Evolutionary conservation across 2,329 filamentous ascomycete genomes (phyloP), one percentile per base, ranked within the genome.

Genomic region (Calonectria montana): DNA sequence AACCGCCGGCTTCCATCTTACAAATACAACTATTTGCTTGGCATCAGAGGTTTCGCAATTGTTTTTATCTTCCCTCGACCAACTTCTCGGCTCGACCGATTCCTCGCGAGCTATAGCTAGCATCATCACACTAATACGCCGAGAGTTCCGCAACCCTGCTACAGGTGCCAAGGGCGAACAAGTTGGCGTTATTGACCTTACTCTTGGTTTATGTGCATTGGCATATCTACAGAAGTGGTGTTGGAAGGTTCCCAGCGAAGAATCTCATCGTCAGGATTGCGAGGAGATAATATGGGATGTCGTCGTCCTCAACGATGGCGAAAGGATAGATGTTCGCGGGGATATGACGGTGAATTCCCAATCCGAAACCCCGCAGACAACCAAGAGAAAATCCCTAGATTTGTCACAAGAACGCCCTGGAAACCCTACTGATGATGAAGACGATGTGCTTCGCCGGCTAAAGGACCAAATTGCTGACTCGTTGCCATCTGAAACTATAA

Each of bases 71-170:
- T 88, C 89, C 0, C 83, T 93, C 25, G 91, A 93, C 77, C 89
- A 91, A 73, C 88, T 93, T 45, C 89, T 93, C 31, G 91, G 91
- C 16, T 91, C 90, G 2, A 93, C 91, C n/a, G 91, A 93, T 79
- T 92, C 91, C 2, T 93, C 91, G 2, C 84, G 91, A 47, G 91
- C 91, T 13, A 91, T 93, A 70, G 90, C 91, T 2, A 91, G 90
- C 79, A 93, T 93, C 77, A 87, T 93, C 74, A 89, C 89, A 1
- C 83, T 93, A 37, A 88, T 93, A 57, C 87, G 90, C 35, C 87
- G 90, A 69, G 91, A 93, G 80, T 92, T 93, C 70, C 87, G 88
- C 65, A 91, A 92, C 70, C 90, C 91, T 0, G 87, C 89, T 10
- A 92, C 90, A 0, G 91, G 90, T 6, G 83, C 85, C 3, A 85